Conservation (phyloP, 208 protist genomes). For the Trypanosomatidae sp. region DNA sequence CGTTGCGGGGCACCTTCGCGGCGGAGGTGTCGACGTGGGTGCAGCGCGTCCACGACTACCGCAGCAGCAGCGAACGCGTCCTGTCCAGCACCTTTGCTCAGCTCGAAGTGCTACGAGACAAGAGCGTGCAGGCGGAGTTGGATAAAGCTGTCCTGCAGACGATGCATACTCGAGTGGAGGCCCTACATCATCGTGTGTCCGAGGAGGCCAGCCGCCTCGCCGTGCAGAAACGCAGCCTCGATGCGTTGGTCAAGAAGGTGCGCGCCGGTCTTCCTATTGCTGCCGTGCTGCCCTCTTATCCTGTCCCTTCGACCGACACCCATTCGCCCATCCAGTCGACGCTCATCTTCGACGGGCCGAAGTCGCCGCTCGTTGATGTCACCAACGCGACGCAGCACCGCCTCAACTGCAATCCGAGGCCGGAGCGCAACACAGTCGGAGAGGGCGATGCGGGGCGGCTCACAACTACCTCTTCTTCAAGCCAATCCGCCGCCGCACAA, state of each 20-base stretch:
- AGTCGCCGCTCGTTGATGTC: too few species aligned
- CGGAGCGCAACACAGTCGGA: too few species aligned
- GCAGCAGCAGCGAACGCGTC: constrained; percentile 8
- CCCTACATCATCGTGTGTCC: constrained; percentile 6
- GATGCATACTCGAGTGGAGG: constrained; percentile 10
- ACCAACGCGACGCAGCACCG: too few species aligned
- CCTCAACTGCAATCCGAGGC: too few species aligned
- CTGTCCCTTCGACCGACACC: neutral
- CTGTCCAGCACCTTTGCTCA: constrained; percentile 7
- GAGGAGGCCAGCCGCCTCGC: constrained; percentile 11
- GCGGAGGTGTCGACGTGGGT: constrained; percentile 6
- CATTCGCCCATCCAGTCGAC: neutral
- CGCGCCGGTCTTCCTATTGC: neutral
- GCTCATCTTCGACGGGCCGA: too few species aligned
- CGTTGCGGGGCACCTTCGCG: constrained; percentile 3
- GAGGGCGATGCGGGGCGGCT: too few species aligned
- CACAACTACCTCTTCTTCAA: too few species aligned
- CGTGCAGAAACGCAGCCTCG: constrained; percentile 7
- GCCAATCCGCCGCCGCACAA: too few species aligned
- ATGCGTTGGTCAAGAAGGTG: neutral
- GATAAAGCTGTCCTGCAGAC: constrained; percentile 12
- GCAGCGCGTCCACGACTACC: constrained; percentile 1
- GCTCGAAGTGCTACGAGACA: constrained; percentile 14
- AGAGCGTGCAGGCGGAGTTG: constrained; percentile 10
- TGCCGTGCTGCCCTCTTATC: too few species aligned